These are phyloP conservation scores for Drechslerella stenobrocha DNA, from an alignment of 2,329 filamentous ascomycete species.

Conservation along the genomic window DNA sequence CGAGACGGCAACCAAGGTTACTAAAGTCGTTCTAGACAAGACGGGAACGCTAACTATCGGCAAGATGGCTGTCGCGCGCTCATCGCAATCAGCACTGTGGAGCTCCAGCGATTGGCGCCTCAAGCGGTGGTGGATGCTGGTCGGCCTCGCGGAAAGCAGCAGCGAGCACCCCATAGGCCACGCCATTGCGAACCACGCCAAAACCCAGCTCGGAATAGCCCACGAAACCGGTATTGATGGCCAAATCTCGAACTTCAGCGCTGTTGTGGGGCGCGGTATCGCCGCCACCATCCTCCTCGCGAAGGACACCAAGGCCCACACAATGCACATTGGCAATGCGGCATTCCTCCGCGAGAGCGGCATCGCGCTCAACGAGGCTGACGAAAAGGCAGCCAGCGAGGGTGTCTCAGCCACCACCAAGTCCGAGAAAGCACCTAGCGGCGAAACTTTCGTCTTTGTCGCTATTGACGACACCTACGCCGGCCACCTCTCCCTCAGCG, in stretches of 20 bases:
- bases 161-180: conserved; percentile 96
- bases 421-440: conserved; percentile 57
- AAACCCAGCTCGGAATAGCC: conserved; percentile 72
- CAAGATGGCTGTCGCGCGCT: conserved; percentile 86
- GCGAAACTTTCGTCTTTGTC: conserved; percentile 87
- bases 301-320: conserved; percentile 71
- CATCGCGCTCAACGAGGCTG: conserved; percentile 67
- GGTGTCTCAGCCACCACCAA: conserved; percentile 51
- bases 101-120: conserved; percentile 67
- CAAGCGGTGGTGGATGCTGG: conserved; percentile 89
- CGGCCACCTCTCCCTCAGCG: conserved; percentile 79
- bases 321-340: conserved; percentile 80
- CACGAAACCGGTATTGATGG: conserved; percentile 77
- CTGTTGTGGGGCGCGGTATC: conserved; percentile 81
- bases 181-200: conserved; percentile 76
- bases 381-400: conserved; percentile 64
- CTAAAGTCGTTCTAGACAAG: conserved; percentile 90
- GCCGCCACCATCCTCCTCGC: conserved; percentile 78
- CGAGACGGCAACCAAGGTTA: conserved; percentile 86
- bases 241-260: conserved; percentile 80
- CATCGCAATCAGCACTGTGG: conserved; percentile 71
- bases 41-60: conserved; percentile 92
- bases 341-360: conserved; percentile 72
- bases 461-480: conserved; percentile 81
- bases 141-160: conserved; percentile 92